Conservation (phyloP, 768 basidiomycete species). For the Hygrophoropsis aurantiaca region DNA sequence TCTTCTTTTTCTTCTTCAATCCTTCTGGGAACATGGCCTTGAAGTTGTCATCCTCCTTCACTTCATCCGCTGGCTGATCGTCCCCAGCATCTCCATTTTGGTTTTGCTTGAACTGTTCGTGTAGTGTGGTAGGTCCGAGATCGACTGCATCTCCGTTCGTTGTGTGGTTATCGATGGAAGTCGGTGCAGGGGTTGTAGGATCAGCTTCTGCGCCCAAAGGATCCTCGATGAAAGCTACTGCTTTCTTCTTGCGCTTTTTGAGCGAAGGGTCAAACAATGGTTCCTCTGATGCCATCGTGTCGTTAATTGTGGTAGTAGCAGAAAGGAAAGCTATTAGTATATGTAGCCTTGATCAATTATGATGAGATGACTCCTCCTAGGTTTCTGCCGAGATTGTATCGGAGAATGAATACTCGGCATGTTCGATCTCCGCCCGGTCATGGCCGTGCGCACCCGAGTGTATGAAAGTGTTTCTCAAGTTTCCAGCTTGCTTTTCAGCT, state of each 20-base stretch:
- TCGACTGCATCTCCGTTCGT: constrained; percentile 72
- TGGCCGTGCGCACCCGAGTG: constrained; percentile 38
- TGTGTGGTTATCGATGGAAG: constrained; percentile 68
- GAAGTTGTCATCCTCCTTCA: constrained; percentile 70
- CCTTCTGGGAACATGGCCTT: constrained; percentile 82
- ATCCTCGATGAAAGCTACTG: constrained; percentile 82
- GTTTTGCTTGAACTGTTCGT: constrained; percentile 66
- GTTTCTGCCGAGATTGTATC: constrained; percentile 25
- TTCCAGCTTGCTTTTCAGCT: constrained; percentile 9
- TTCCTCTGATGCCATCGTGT: constrained; percentile 60
- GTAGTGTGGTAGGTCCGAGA: constrained; percentile 72
- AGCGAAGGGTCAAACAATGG: constrained; percentile 82
- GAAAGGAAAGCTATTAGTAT: constrained; percentile 14
- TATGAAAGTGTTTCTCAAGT: constrained; percentile 3
- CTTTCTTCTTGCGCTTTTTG: constrained; percentile 87
- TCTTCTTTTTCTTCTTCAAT: constrained; percentile 92
- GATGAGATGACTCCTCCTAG: constrained; percentile 9
- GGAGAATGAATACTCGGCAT: constrained; percentile 19
- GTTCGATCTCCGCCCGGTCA: constrained; percentile 26
- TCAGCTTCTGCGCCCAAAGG: constrained; percentile 81
- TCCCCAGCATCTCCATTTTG: constrained; percentile 38
- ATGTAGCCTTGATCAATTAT: no score
- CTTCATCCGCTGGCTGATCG: constrained; percentile 34
- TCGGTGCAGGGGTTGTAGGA: constrained; percentile 76
- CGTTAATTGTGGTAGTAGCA: constrained; percentile 7